phyloP scores from a whole-genome alignment of 768 basidiomycete genomes.

The Mycena rosella region DNA sequence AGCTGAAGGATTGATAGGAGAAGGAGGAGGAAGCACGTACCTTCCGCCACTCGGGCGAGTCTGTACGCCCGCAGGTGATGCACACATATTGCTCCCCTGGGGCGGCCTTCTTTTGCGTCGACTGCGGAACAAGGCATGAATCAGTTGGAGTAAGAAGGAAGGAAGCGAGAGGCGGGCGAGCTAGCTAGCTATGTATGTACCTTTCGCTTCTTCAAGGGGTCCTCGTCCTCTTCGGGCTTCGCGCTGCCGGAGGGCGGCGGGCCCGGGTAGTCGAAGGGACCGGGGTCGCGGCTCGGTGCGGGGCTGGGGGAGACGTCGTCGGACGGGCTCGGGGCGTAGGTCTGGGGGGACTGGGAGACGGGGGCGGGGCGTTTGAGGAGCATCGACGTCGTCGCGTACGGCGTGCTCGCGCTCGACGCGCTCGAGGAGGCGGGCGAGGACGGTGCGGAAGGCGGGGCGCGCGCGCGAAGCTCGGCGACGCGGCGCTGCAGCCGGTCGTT shows the following conservation, averaged over 20 bases:
- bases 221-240: constrained; percentile 27
- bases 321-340: constrained; percentile 36
- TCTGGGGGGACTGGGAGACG: constrained; percentile 3
- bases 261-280: constrained; percentile 16
- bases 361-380: constrained; percentile 16
- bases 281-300: background rate
- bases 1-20: constrained; percentile 18
- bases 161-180: constrained; percentile 5
- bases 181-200: no score
- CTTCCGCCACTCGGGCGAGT: constrained; percentile 98
- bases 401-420: constrained; percentile 42
- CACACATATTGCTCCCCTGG: constrained; percentile 84
- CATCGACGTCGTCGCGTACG: constrained; percentile 46
- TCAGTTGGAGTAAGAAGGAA: background rate
- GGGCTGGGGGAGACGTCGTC: constrained; percentile 21
- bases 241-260: background rate
- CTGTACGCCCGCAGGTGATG: constrained; percentile 92
- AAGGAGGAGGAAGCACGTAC: constrained; percentile 46
- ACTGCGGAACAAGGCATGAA: constrained; percentile 44
- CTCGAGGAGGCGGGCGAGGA: constrained; percentile 42
- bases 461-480: constrained; percentile 57
- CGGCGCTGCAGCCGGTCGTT: constrained; percentile 84
- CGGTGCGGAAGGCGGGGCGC: constrained; percentile 40
- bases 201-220: background rate
- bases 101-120: constrained; percentile 58